Evolutionary conservation across 768 basidiomycete genomes (phyloP), one percentile per base, ranked within the genome.

Genomic region (Mycena pura): DNA sequence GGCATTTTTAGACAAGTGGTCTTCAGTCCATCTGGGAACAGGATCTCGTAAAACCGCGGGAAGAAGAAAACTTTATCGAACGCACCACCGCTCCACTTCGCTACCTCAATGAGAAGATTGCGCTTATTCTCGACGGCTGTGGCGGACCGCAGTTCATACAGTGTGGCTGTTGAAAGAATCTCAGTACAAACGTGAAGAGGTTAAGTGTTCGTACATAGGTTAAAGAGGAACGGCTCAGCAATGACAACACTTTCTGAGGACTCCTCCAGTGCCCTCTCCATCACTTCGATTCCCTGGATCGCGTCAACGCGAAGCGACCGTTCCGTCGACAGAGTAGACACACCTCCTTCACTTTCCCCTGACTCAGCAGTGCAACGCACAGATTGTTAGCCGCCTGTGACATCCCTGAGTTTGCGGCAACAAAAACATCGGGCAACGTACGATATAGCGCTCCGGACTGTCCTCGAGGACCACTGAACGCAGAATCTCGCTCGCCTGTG

Each of bases 191-290:
- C 48, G 38, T 46, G 22, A 11, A 1, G 15, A 21, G 34, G 6
- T 11, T 24, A 63, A 21, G 38, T 14, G 7, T 40, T 27, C 88
- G 60, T 71, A 93, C 93, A 90, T 7, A 95, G 79, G 63, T 95
- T 95, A 75, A 94, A 94, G 41, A 94, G 70, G 75, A 91, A 91
- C 5, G 92, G 92, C 68, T 94, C 92, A 7, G 90, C 89, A 24
- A 88, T 83, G 13, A 90, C 88, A 9, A 90, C 84, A 46, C 84
- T 84, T 1, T 89, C 82, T 2, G 93, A 93, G 1, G 90, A 89
- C 3, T 82, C 70, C 53, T 76, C 77, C 31, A 94, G 70, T 2
- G 87, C 86, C 5, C 60, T 72, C 72, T 94, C 92, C 34, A 95
- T 74, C 0, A 86, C 82, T 43, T 86, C 82, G 46, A 92, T 92